Evolutionary conservation across 768 basidiomycete species (phyloP).

Genomic region (Lactarius deliciosus): DNA sequence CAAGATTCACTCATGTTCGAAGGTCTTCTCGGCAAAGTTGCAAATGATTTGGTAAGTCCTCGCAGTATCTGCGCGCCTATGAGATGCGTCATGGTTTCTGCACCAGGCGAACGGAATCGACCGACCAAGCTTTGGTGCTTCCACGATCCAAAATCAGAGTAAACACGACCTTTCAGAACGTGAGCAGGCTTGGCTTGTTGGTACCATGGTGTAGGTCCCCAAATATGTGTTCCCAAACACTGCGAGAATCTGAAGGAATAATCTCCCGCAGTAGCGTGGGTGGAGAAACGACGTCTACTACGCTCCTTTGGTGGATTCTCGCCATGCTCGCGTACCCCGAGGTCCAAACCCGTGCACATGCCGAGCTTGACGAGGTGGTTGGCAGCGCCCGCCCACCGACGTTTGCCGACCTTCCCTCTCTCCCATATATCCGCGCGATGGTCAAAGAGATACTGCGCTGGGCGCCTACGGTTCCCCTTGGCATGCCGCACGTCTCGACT

Average conservation of each 20-base stretch:
- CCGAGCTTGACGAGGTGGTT: constrained; percentile 41
- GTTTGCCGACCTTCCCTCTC: no score
- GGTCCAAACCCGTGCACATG: constrained; percentile 6
- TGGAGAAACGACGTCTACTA: no score
- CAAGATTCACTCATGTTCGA: no score
- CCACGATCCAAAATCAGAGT: constrained; percentile 1
- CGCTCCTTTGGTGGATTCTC: no score
- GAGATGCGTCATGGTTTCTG: no score
- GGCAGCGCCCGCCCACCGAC: no score
- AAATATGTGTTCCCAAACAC: not conserved
- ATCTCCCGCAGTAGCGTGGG: constrained; percentile 29
- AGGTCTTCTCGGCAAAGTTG: no score
- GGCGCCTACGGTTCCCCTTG: constrained; percentile 32
- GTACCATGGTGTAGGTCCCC: constrained; percentile 23
- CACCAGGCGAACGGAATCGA: not conserved
- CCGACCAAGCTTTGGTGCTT: constrained; percentile 8
- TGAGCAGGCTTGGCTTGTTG: constrained; percentile 1
- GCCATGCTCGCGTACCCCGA: no score
- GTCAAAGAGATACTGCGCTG: no score
- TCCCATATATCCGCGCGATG: no score
- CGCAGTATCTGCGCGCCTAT: no score
- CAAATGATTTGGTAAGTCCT: no score
- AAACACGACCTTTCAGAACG: not conserved
- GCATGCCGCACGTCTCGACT: constrained; percentile 15
- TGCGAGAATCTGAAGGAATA: not conserved